Base-by-base conservation (phyloP, 495 filamentous ascomycete genomes). In the Hypomontagnella submonticulosa region DNA sequence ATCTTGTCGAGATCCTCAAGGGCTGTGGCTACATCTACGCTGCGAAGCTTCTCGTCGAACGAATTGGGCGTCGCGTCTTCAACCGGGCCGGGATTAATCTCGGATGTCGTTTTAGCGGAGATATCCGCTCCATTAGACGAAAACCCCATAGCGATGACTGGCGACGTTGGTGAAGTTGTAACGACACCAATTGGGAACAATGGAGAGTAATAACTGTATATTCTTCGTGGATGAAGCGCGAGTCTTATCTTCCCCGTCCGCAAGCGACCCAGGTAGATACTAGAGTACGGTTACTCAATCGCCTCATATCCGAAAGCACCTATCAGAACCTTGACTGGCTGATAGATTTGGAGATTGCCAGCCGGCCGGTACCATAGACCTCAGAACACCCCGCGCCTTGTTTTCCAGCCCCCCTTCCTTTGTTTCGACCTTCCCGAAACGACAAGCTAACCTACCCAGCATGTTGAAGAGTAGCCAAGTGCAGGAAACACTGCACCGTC, bases 1-100 rank as follows among this genome's bases (percentile, higher is more conserved):
- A 73, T 67, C 37, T 71, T 70, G 41, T 73, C 53, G 30, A 73
- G 71, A 18, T 72, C 71, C 11, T 57, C 48, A 12, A 69, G 61
- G 10, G 71, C 57, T 34, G 67, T 66, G 0, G 61, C 16, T 11
- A 65, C 40, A 47, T 75, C 69, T 46, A 70, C 23, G 7, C 38
- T 15, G 1, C 15, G 43, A 13, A 59, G 44, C 44, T 69, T 72
- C 66, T 72, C 66, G 18, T 66, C 54, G 15, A 53, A 61, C 16
- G 50, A 60, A 33, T 55, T 51, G 16, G 60, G 50, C 4, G 60
- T 63, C 12, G 16, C 23, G 13, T 56, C 18, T 13, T 60, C 42
- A 41, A 46, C 34, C 32, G 44, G 50, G n/a, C 38, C 7, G 12
- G 55, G 44, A 11, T 19, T 64, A 56, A 60, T 69, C 50, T 63